These are phyloP conservation scores for Microstegium vimineum DNA, from an alignment of 176 grass and related monocot genomes.

Conservation along the genomic window DNA sequence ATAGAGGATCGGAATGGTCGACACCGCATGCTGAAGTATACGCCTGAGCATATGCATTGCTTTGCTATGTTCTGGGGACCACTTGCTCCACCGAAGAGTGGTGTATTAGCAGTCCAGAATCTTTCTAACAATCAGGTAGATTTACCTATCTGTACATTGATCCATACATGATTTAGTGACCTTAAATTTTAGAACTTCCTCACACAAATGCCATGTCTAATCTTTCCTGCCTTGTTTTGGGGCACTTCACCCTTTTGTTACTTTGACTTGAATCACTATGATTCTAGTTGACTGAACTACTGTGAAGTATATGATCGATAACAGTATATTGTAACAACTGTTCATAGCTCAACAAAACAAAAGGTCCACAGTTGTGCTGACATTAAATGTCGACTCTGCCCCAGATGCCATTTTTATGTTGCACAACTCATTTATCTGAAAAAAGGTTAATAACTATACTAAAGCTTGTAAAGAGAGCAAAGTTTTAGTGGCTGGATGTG, in stretches of 20 bases:
- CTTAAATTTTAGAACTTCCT: background rate
- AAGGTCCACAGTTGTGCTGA: conserved; percentile 14
- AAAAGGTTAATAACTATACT: background rate
- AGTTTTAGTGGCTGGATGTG: conserved; percentile 1
- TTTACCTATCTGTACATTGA: background rate
- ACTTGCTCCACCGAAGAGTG: conserved; percentile 90
- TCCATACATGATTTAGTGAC: conserved; percentile 9
- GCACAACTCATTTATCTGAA: background rate
- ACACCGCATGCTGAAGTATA: conserved; percentile 97
- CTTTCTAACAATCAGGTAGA: conserved; percentile 64
- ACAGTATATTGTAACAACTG: background rate
- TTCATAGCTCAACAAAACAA: background rate
- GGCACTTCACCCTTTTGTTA: background rate
- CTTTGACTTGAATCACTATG: background rate
- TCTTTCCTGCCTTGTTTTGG: background rate
- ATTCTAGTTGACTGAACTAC: background rate
- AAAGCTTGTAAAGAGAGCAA: background rate
- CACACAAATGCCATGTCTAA: background rate
- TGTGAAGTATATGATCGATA: background rate
- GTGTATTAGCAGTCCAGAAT: conserved; percentile 84
- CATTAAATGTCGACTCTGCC: background rate
- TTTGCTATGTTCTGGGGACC: conserved; percentile 97
- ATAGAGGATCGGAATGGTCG: conserved; percentile 86
- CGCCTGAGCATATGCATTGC: conserved; percentile 98
- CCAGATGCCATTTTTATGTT: background rate